These are phyloP conservation scores for Trichoderma semiorbis DNA, from an alignment of 2,329 filamentous ascomycete species.

Conservation along the genomic window DNA sequence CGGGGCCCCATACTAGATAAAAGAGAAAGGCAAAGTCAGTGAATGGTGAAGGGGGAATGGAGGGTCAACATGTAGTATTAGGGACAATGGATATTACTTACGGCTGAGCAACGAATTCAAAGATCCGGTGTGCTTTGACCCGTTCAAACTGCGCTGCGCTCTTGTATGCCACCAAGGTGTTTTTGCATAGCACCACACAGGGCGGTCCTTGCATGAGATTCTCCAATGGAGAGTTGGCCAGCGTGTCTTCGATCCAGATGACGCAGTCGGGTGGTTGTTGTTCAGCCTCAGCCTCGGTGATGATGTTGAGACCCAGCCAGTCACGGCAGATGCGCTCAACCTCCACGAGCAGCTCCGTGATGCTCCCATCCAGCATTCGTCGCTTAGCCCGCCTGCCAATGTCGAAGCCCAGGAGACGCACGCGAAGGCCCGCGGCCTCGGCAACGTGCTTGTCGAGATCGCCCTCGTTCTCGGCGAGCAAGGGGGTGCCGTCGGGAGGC, in stretches of 20 bases:
- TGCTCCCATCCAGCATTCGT: slow-evolving; percentile 8
- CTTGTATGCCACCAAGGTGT: slow-evolving; percentile 30
- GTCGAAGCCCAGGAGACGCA: slow-evolving; percentile 28
- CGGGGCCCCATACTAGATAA: slow-evolving; percentile 33
- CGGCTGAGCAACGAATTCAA: slow-evolving; percentile 40
- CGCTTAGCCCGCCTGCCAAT: not conserved
- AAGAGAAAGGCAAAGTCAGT: not conserved
- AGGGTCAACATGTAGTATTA: not conserved
- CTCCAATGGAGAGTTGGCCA: not conserved
- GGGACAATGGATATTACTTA: slow-evolving; percentile 21
- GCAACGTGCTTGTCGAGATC: slow-evolving; percentile 29
- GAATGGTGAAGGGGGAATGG: not conserved
- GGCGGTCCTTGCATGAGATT: slow-evolving; percentile 20
- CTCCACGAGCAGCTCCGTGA: not conserved
- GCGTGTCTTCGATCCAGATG: slow-evolving; percentile 20
- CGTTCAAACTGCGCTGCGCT: slow-evolving; percentile 15
- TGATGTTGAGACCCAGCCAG: slow-evolving; percentile 34
- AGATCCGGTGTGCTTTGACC: slow-evolving; percentile 23
- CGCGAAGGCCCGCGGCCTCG: slow-evolving; percentile 30
- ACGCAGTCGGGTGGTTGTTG: slow-evolving; percentile 27
- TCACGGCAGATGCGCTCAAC: slow-evolving; percentile 27
- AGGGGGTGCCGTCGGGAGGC: not conserved
- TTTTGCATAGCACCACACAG: slow-evolving; percentile 34
- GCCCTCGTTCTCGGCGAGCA: slow-evolving; percentile 22
- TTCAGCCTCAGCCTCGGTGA: slow-evolving; percentile 18